Base-by-base conservation (phyloP, 805 yeast species). In the Alloascoidea africana region DNA sequence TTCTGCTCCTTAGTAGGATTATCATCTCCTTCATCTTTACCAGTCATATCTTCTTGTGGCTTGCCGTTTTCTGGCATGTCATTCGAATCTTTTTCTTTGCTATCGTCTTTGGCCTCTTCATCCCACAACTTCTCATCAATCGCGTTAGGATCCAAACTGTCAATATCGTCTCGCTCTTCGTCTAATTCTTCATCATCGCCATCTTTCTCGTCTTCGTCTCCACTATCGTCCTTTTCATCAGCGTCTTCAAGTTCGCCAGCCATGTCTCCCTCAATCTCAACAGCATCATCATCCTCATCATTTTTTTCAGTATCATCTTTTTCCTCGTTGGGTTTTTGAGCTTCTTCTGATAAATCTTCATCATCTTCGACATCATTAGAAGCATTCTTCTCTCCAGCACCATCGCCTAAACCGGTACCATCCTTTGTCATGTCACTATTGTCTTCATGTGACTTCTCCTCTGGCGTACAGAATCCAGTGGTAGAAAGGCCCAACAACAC, bases 81-180 rank as follows among this genome's bases (percentile, higher is more conserved):
- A 17, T 86, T 94, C 5, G 87, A 67, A 33, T 85, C 83, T 52
- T 86, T 86, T 49, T 86, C 95, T 50, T 84, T 82, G 15, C 71
- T 67, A 44, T 72, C 72, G 13, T 77, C 85, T 40, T 75, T 68
- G 8, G 79, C 82, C 53, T 89, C 86, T 50, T 87, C 96, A 50
- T 89, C 91, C 95, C 97, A 89, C 95, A 85, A 85, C 59, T 85
- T 89, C 46, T 89, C 96, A 54, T 89, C 97, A 36, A 89, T 74
- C 2, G 95, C 94, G 57, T 86, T 84, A 2, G 95, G 95, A 63
- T 87, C 97, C 44, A 80, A 64, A 40, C 85, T 94, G 53, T 83
- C 94, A 19, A 89, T 59, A 49, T 87, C 83, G 45, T 89, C 96
- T 33, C 86, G 68, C 51, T 86, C 89, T 45, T 87, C 96, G 51